Evolutionary conservation across 2,329 filamentous ascomycete genomes (phyloP).

Genomic region (Elsinoe necatrix): DNA sequence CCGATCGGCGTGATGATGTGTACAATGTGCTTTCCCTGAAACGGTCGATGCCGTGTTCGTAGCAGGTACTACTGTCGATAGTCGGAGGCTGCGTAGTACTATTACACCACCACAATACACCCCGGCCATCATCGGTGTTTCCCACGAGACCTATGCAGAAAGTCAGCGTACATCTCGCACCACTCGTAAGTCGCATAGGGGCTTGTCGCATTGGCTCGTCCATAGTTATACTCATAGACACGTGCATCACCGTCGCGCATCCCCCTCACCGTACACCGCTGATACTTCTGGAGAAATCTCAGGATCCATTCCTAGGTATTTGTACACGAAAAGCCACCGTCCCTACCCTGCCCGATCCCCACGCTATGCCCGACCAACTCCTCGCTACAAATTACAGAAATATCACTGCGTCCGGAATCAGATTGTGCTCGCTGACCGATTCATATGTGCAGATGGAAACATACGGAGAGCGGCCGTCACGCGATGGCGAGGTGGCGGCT

Average conservation of each 20-base stretch:
- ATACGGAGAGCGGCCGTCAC: background rate
- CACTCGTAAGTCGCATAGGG: background rate
- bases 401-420: background rate
- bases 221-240: background rate
- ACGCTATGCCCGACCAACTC: background rate
- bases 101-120: too few relatives aligned
- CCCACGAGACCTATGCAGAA: background rate
- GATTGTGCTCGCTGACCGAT: background rate
- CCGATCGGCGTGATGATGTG: too few relatives aligned
- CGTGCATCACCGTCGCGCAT: background rate
- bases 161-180: background rate
- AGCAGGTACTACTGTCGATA: too few relatives aligned
- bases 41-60: too few relatives aligned
- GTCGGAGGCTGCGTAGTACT: too few relatives aligned
- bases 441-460: background rate
- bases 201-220: background rate
- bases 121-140: background rate
- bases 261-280: background rate
- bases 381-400: background rate
- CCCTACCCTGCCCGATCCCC: background rate
- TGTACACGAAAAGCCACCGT: background rate
- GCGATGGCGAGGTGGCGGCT: constrained; percentile 8
- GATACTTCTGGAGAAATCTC: background rate
- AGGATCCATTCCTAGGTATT: constrained; percentile 2
- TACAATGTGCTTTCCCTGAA: too few relatives aligned